Evolutionary conservation across 139 green algal species (phyloP), one percentile per base, ranked within the genome.

Genomic region (Tetraselmis striata): DNA sequence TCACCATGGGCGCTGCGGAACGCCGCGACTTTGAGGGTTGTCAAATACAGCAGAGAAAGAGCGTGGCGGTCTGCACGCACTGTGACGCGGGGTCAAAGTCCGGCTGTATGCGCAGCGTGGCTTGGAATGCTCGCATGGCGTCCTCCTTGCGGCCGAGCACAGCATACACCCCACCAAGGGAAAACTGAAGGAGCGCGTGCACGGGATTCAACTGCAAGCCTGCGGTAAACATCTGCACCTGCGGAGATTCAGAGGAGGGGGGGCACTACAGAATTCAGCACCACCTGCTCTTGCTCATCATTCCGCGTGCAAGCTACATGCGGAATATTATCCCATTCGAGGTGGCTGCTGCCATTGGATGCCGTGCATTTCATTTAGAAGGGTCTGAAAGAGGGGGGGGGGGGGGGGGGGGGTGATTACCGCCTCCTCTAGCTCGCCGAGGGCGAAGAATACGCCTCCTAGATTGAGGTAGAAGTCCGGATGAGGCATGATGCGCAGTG

Each of bases 401-500:
- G n/a, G n/a, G n/a, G n/a, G n/a, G n/a, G n/a, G n/a, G n/a, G n/a
- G n/a, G n/a, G n/a, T n/a, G n/a, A n/a, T 27, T n/a, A 79, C 28
- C 2, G 76, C 28, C 2, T 79, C 28, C 2, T 32, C 28, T 59
- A 32, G 76, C 28, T 32, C 81, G 1, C 76, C 81, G 2, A 81
- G 28, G 2, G 29, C 76, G 23, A 76, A 81, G 11, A 23, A 24
- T 32, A 81, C 81, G 45, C 81, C 81, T 2, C 83, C 83, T 24
- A 84, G 79, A 32, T 86, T 84, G 1, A 86, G 59, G 31, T 79
- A 86, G 32, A 81, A 82, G 79, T 86, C 75, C 29, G 83, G 58
- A 22, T 81, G 77, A 27, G 31, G 31, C 77, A 29, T n/a, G 2
- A 86, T 23, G 25, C 29, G 28, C 5, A 86, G 31, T 2, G 79